Conservation (phyloP, 2,329 filamentous ascomycete species). For the Catunica adiposa region DNA sequence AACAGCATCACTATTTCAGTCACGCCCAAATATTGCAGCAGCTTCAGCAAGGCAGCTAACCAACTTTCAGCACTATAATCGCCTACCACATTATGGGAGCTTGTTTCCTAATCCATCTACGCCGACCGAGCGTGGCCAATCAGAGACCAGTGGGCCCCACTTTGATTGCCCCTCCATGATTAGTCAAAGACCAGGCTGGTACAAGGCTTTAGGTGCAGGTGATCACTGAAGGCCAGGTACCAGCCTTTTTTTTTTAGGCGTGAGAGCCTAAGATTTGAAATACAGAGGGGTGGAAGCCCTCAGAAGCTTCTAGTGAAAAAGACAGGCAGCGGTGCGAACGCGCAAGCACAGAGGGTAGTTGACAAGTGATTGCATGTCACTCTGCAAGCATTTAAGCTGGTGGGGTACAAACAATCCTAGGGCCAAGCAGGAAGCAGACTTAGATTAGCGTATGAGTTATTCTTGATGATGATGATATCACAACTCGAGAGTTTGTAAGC, state of each 20-base stretch:
- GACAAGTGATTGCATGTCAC: neutral
- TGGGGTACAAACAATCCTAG: neutral
- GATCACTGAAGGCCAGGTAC: slow-evolving; percentile 1
- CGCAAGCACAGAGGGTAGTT: slow-evolving; percentile 8
- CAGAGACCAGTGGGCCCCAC: neutral
- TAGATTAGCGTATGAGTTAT: neutral
- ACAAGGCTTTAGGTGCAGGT: neutral
- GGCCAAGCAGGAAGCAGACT: neutral
- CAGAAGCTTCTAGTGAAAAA: slow-evolving; percentile 12
- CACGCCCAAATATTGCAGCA: neutral
- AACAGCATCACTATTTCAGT: neutral
- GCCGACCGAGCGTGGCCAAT: neutral
- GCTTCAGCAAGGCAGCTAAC: neutral
- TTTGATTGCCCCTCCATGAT: slow-evolving; percentile 9
- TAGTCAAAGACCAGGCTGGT: slow-evolving; percentile 6
- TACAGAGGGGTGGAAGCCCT: slow-evolving; percentile 5
- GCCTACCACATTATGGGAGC: neutral
- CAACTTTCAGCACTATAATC: slow-evolving; percentile 2
- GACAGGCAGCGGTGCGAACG: slow-evolving; percentile 10
- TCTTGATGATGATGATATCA: neutral
- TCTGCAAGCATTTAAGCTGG: neutral
- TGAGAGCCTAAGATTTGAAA: neutral
- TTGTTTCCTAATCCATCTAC: slow-evolving; percentile 2
- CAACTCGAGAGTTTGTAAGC: neutral
- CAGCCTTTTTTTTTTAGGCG: slow-evolving; percentile 6